These are phyloP conservation scores for Neofusicoccum ribis DNA, from an alignment of 2,329 filamentous ascomycete genomes.

Conservation along the genomic window DNA sequence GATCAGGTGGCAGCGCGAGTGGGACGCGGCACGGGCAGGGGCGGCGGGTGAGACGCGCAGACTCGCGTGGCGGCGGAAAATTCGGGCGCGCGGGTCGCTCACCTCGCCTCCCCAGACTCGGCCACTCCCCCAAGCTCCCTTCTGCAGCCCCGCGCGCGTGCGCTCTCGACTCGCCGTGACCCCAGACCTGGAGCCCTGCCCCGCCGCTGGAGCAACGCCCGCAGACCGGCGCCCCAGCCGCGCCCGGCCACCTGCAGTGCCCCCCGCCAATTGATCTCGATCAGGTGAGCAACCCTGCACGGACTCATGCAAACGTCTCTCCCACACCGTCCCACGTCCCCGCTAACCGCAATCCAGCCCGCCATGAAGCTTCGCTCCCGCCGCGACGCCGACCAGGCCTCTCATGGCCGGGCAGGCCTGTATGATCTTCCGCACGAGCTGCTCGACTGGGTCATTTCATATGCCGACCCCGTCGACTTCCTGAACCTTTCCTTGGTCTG, in stretches of 20 bases:
- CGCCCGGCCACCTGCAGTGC: not conserved
- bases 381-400: not conserved
- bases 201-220: too few relatives aligned
- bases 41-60: too few relatives aligned
- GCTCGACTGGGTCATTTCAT: slow-evolving; percentile 9
- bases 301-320: not conserved
- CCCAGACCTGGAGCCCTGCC: too few relatives aligned
- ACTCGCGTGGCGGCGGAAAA: too few relatives aligned
- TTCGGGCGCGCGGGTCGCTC: too few relatives aligned
- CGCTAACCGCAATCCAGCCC: not conserved
- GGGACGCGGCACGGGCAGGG: too few relatives aligned
- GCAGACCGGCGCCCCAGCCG: not conserved
- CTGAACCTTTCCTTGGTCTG: slow-evolving; percentile 18
- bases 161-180: too few relatives aligned
- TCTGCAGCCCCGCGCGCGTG: too few relatives aligned
- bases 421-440: slow-evolving; percentile 13
- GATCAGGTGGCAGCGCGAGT: too few relatives aligned
- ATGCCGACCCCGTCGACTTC: slow-evolving; percentile 1
- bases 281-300: not conserved
- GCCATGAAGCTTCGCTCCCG: not conserved
- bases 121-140: too few relatives aligned
- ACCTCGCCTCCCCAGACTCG: too few relatives aligned
- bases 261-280: not conserved
- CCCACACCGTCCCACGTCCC: not conserved
- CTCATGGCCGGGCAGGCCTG: not conserved